phyloP scores from a whole-genome alignment of 2,329 filamentous ascomycete genomes.

The Cordyceps javanica region DNA sequence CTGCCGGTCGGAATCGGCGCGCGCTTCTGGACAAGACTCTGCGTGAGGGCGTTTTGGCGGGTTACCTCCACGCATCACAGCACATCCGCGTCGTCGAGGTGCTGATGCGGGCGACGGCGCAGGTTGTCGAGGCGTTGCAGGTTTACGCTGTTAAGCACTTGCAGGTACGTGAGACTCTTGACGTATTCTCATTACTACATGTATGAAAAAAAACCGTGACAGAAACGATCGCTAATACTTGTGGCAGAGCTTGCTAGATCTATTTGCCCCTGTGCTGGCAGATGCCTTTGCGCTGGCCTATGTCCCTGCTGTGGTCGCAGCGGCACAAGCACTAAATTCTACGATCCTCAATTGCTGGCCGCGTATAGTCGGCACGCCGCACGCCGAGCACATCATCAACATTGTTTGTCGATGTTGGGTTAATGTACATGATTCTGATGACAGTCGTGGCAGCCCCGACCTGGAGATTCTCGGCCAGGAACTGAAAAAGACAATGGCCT shows the following conservation, averaged over 20 bases:
- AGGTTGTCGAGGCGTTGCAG: slow-evolving; percentile 50
- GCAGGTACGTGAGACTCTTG: slow-evolving; percentile 37
- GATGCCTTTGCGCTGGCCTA: slow-evolving; percentile 60
- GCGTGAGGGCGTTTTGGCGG: slow-evolving; percentile 49
- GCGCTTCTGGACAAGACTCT: slow-evolving; percentile 48
- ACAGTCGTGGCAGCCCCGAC: not conserved
- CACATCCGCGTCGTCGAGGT: slow-evolving; percentile 51
- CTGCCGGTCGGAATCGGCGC: slow-evolving; percentile 24
- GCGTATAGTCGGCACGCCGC: slow-evolving; percentile 46
- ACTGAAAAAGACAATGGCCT: slow-evolving; percentile 28
- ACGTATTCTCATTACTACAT: not conserved
- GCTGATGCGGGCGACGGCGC: slow-evolving; percentile 44
- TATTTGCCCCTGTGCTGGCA: slow-evolving; percentile 58
- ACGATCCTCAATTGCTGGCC: slow-evolving; percentile 64
- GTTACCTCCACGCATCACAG: slow-evolving; percentile 52
- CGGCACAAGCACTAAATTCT: slow-evolving; percentile 46
- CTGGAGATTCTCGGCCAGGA: slow-evolving; percentile 23
- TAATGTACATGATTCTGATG: slow-evolving; percentile 37
- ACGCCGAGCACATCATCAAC: slow-evolving; percentile 58
- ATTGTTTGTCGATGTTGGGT: slow-evolving; percentile 59
- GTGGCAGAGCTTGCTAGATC: slow-evolving; percentile 56
- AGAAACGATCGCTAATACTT: slow-evolving; percentile 3
- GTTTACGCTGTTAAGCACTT: slow-evolving; percentile 62
- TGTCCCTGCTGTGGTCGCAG: slow-evolving; percentile 46
- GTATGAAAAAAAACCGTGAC: not conserved